phyloP scores from a whole-genome alignment of 1,284 basidiomycete genomes.

The Amylostereum chailletii region DNA sequence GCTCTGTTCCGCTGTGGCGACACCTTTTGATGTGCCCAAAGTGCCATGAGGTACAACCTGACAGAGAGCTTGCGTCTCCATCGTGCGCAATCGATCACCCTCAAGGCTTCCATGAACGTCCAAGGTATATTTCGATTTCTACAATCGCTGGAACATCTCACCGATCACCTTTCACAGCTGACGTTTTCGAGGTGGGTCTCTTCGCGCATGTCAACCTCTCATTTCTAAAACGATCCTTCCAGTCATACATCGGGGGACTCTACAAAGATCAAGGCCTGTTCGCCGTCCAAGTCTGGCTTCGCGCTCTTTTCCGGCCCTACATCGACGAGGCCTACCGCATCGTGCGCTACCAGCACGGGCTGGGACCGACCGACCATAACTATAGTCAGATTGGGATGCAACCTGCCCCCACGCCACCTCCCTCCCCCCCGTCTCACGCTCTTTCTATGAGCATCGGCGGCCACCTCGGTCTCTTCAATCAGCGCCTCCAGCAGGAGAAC shows the following conservation, averaged over 20 bases:
- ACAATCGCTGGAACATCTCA: conserved; percentile 1
- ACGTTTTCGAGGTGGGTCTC: conserved; percentile 59
- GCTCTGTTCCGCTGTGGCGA: neutral
- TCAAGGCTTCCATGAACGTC: conserved; percentile 55
- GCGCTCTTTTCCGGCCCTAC: conserved; percentile 53
- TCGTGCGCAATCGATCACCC: conserved; percentile 58
- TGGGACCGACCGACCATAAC: conserved; percentile 20
- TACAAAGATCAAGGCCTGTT: conserved; percentile 59
- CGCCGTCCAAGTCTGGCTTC: conserved; percentile 48
- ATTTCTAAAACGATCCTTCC: neutral
- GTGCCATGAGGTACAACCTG: conserved; percentile 54
- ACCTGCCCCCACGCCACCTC: conserved; percentile 12
- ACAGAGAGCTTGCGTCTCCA: conserved; percentile 53
- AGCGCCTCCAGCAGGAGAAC: conserved; percentile 51
- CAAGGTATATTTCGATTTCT: conserved; percentile 40
- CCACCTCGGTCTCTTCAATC: conserved; percentile 70
- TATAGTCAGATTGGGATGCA: conserved; percentile 12
- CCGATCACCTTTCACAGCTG: conserved; percentile 34
- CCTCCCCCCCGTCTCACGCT: conserved; percentile 19
- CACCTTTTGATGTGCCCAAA: conserved; percentile 17
- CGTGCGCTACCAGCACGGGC: conserved; percentile 55
- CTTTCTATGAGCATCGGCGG: conserved; percentile 33
- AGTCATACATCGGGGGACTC: conserved; percentile 71
- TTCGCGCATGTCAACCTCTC: neutral
- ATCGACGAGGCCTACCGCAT: conserved; percentile 46